Evolutionary conservation across 1,284 basidiomycete species (phyloP), one percentile per base, ranked within the genome.

Genomic region (Meripilus lineatus): DNA sequence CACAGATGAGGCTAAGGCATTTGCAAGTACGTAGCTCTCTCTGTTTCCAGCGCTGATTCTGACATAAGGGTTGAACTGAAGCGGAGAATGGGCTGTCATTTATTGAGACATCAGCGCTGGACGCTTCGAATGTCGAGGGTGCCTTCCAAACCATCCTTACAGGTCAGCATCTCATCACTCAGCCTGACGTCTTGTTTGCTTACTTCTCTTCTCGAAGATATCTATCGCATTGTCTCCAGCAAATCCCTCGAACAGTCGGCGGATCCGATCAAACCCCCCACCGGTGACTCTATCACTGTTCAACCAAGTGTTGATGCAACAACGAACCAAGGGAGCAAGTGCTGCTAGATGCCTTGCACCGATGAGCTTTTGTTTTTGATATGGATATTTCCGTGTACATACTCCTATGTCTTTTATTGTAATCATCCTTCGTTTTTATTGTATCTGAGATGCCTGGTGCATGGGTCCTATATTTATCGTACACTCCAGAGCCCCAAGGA

Each of bases 101-200:
- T 77, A 97, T 99, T 58, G 95, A 99, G 76, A 99, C 95, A 50
- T 99, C 96, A 58, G 95, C 96, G 66, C 84, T 99, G 77, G 95
- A 99, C 79, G 93, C 94, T 55, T 93, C 91, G 43, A 98, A 98
- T 70, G 96, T 99, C 66, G 95, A 98, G 70, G 70, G 79, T 44
- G 93, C 95, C 42, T 99, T 99, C 84, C 93, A 98, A 69, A 94
- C 85, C 58, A 98, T 97, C 62, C 77, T 99, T 49, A 89, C 91
- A 44, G 93, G 93, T 93, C 45, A 50, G 81, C 68, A 15, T 51
- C 38, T 40, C 22, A 38, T 58, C 47, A 17, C 25, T 47, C n/a
- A 28, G 2, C 32, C 42, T 13, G 37, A 2, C 11, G 20, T 13
- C 5, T n/a, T 45, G 15, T 18, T 21, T 22, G 14, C 30, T 25